phyloP scores from a whole-genome alignment of 1,284 basidiomycete genomes.

The Papiliotrema fonsecae region DNA sequence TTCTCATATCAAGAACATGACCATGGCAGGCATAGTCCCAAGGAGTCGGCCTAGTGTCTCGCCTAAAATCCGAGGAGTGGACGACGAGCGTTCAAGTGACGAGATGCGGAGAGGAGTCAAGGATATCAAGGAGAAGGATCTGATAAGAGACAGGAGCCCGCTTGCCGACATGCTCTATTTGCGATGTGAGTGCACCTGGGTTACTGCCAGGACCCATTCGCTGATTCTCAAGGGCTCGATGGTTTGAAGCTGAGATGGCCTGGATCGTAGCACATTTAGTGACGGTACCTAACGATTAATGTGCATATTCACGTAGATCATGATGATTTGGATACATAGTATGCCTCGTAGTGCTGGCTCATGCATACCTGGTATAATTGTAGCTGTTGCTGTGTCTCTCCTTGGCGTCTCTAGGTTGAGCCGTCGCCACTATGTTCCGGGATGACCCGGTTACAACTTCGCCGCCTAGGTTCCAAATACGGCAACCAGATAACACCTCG shows the following conservation, averaged over 20 bases:
- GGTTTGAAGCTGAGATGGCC: conserved; percentile 85
- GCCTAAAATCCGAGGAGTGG: conserved; percentile 2
- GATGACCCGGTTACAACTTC: too few species aligned
- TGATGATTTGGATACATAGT: too few species aligned
- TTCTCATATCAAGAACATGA: conserved; percentile 35
- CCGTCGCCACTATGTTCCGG: too few species aligned
- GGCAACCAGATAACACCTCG: too few species aligned
- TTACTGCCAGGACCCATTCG: neutral
- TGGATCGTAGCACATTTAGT: conserved; percentile 9
- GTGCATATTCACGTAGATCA: too few species aligned
- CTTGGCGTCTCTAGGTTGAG: too few species aligned
- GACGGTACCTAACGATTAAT: too few species aligned
- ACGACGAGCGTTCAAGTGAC: conserved; percentile 6
- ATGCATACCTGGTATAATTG: too few species aligned
- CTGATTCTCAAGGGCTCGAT: conserved; percentile 62
- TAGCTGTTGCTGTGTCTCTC: too few species aligned
- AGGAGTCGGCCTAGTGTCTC: conserved; percentile 8
- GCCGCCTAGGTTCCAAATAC: too few species aligned
- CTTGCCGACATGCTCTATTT: conserved; percentile 91
- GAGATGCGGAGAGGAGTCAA: conserved; percentile 2
- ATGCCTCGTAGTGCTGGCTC: too few species aligned
- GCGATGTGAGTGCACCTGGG: conserved; percentile 55
- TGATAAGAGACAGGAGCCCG: conserved; percentile 53
- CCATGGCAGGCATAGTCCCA: conserved; percentile 25
- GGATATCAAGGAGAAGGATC: conserved; percentile 10